A percentile compares a stretch with the other conserved stretches of the same genome.
Conservation (phyloP, 164 flowering plant species). For the Litsea cubeba region DNA sequence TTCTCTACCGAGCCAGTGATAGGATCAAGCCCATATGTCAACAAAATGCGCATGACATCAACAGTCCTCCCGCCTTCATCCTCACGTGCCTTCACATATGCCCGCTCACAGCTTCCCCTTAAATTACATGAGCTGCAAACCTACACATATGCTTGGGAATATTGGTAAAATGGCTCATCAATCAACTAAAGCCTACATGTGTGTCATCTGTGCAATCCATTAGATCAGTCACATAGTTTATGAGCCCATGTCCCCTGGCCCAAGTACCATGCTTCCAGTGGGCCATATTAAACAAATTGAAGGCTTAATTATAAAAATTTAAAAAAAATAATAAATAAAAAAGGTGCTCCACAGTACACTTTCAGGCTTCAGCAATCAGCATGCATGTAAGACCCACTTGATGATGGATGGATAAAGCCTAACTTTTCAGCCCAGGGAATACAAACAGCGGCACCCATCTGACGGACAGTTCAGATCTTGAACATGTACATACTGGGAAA, state of each 20-base stretch:
- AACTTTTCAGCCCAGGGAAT: neutral
- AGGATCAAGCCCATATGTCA: conserved; percentile 69
- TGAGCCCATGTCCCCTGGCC: neutral
- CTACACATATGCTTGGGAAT: conserved; percentile 29
- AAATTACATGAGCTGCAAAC: conserved; percentile 79
- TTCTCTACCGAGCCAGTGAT: conserved; percentile 48
- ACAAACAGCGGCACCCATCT: neutral
- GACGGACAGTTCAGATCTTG: neutral
- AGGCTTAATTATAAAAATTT: too few relatives aligned
- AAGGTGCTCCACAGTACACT: neutral
- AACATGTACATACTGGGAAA: neutral
- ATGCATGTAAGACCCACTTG: neutral
- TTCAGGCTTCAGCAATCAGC: neutral
- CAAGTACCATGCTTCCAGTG: neutral
- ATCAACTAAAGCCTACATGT: neutral
- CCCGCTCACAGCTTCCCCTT: conserved; percentile 82
- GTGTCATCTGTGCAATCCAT: neutral
- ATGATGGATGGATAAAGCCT: neutral
- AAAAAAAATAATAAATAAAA: too few relatives aligned
- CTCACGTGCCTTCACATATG: conserved; percentile 63
- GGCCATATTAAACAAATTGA: too few relatives aligned
- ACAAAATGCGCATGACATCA: conserved; percentile 76
- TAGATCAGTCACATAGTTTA: neutral
- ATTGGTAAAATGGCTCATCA: neutral
- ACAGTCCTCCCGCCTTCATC: conserved; percentile 73